Conservation (phyloP, 2,329 filamentous ascomycete genomes). For the Colletotrichum sp. region DNA sequence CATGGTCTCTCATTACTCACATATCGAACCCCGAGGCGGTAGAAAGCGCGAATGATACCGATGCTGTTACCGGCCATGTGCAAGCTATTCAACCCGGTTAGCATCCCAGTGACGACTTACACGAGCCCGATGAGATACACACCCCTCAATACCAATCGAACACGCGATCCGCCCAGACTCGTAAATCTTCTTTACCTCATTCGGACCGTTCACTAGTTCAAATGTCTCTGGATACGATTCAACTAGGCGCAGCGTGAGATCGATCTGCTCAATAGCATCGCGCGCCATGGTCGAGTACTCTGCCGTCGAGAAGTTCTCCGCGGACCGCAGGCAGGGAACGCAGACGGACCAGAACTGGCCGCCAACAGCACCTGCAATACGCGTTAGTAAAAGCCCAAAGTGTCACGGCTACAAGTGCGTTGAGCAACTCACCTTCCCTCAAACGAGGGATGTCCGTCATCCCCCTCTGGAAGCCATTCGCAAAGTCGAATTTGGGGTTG, state of each 20-base stretch:
- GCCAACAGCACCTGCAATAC: conserved; percentile 24
- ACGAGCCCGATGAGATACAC: background rate
- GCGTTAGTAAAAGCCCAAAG: background rate
- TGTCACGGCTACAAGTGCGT: too few relatives aligned
- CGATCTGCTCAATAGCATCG: conserved; percentile 25
- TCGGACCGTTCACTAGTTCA: conserved; percentile 27
- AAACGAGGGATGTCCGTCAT: conserved; percentile 34
- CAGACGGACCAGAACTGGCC: conserved; percentile 35
- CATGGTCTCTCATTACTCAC: conserved; percentile 15
- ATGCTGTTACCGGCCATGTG: conserved; percentile 38
- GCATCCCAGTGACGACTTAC: background rate
- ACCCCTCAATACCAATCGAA: conserved; percentile 39
- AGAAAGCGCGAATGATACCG: conserved; percentile 34
- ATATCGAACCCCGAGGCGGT: conserved; percentile 38
- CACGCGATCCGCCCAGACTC: conserved; percentile 34
- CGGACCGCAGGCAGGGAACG: conserved; percentile 27
- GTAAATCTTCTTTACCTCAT: conserved; percentile 31
- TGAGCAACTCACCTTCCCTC: conserved; percentile 16
- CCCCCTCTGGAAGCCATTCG: conserved; percentile 33
- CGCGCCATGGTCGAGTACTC: conserved; percentile 25
- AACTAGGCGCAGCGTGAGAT: conserved; percentile 27
- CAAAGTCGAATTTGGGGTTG: conserved; percentile 36
- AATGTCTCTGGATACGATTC: conserved; percentile 28
- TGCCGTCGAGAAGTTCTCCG: conserved; percentile 27
- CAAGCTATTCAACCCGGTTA: background rate